Conservation (phyloP, 371 early-diverging fungal species). For the Actinomucor elegans region DNA sequence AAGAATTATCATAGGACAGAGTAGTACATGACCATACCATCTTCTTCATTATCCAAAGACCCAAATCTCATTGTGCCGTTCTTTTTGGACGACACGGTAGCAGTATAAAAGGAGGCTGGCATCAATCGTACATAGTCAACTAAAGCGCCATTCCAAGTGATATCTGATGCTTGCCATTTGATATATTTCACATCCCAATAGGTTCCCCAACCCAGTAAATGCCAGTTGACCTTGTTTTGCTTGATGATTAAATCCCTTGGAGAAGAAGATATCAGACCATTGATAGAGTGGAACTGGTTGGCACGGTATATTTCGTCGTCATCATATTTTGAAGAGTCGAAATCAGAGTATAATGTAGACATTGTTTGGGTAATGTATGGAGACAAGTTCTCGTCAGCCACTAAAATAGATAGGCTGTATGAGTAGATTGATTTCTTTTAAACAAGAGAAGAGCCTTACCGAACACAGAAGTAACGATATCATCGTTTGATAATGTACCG, state of each 20-base stretch:
- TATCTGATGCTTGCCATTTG: constrained; percentile 29
- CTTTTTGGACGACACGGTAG: background rate
- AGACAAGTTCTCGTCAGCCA: constrained; percentile 39
- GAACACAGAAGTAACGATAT: constrained; percentile 38
- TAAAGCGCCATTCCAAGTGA: constrained; percentile 6
- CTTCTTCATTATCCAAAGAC: background rate
- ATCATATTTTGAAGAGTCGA: background rate
- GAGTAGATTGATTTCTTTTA: background rate
- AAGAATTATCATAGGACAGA: too few relatives aligned
- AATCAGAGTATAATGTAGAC: constrained; percentile 7
- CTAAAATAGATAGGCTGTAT: constrained; percentile 4
- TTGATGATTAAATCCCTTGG: constrained; percentile 29
- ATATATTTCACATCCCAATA: constrained; percentile 31
- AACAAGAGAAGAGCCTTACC: too few relatives aligned
- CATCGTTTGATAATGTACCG: constrained; percentile 31
- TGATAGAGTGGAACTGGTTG: constrained; percentile 34
- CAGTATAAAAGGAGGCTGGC: constrained; percentile 44
- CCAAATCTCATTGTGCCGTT: constrained; percentile 9
- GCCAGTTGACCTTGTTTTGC: constrained; percentile 25
- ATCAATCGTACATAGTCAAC: constrained; percentile 26
- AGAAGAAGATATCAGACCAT: constrained; percentile 30
- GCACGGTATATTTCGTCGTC: background rate
- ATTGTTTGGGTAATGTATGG: constrained; percentile 34
- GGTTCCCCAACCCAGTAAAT: constrained; percentile 46
- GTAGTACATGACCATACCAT: constrained; percentile 11